Base-by-base conservation (phyloP, 257 asterid genomes). In the Solanum pimpinellifolium region DNA sequence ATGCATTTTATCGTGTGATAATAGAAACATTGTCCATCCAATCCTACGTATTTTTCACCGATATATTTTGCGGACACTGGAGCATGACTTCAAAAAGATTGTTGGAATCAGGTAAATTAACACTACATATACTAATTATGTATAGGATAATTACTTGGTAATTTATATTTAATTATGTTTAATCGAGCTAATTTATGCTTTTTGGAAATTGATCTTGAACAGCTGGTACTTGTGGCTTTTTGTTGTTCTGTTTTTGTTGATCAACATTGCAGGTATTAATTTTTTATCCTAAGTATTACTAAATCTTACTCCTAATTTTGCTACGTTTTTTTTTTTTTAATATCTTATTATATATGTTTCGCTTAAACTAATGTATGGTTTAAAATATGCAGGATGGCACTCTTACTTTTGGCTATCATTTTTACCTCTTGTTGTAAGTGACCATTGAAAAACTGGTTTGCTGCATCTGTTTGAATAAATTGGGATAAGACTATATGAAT, bases 191-290 rank as follows among this genome's bases (percentile, higher is more conserved):
- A 66, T 12, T 7, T 56, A 56, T 11, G 25, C 65, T 56, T 56
- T 4, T 47, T 46, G 60, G 82, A 84, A 77, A 85, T 44, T 90
- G 72, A 52, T 90, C 77, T 86, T 81, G 39, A 70, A 84, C 98
- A 97, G 99, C 92, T 93, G 96, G 98, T 97, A 93, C 91, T 89
- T 97, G 88, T 97, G 99, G 99, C 86, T 96, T 60, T 97, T 97
- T 89, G 98, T 92, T 66, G 94, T 97, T 49, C 47, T 94, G 88
- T 96, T 97, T 91, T 90, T 97, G 95, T 92, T 95, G 74, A 65
- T 95, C 85, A 93, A 97, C 92, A 89, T 96, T 42, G 92, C 94
- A 93, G 98, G 99, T 97, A 94, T 15, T 69, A 25, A 65, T 21
- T 35, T n/a, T 47, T 12, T 56, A 69, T 73, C 72, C 59, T 1